A percentile compares a stretch with the other conserved stretches of the same genome.
Conservation (phyloP, 129 eudicot species). For the Rutidosis leptorrhynchoides region DNA sequence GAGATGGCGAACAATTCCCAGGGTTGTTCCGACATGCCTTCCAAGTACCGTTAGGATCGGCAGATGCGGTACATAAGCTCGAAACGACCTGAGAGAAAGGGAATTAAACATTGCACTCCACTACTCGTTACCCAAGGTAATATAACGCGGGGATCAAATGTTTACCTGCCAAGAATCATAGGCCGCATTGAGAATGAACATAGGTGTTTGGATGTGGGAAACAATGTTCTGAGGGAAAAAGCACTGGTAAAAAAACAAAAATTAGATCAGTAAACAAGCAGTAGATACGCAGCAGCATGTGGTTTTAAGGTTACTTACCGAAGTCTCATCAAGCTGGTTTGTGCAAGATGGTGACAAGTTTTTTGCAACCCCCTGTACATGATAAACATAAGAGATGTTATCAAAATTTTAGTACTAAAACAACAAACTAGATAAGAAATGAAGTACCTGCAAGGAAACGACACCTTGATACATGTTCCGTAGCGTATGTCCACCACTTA, state of each 20-base stretch:
- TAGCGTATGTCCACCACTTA: conserved; percentile 83
- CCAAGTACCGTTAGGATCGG: conserved; percentile 77
- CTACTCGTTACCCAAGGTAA: no score
- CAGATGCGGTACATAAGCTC: conserved; percentile 63
- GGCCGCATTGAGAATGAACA: conserved; percentile 88
- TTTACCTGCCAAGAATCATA: conserved; percentile 95
- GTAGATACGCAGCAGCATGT: background rate
- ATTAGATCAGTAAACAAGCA: background rate
- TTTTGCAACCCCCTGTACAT: conserved; percentile 56
- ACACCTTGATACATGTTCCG: conserved; percentile 75
- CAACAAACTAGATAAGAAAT: no score
- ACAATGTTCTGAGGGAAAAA: conserved; percentile 92
- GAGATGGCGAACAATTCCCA: conserved; percentile 59
- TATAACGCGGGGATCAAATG: background rate
- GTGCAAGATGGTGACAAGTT: conserved; percentile 63
- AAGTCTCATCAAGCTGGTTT: conserved; percentile 59
- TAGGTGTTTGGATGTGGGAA: conserved; percentile 64
- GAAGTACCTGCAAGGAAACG: conserved; percentile 74
- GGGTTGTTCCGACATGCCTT: conserved; percentile 53
- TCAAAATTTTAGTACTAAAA: no score
- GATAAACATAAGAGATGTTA: background rate
- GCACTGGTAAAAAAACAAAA: conserved; percentile 46
- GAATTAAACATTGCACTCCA: background rate
- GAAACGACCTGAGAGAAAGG: conserved; percentile 48
- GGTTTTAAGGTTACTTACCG: conserved; percentile 41